Base-by-base conservation (phyloP, 208 protist genomes). In the Naegleria lovaniensis region DNA sequence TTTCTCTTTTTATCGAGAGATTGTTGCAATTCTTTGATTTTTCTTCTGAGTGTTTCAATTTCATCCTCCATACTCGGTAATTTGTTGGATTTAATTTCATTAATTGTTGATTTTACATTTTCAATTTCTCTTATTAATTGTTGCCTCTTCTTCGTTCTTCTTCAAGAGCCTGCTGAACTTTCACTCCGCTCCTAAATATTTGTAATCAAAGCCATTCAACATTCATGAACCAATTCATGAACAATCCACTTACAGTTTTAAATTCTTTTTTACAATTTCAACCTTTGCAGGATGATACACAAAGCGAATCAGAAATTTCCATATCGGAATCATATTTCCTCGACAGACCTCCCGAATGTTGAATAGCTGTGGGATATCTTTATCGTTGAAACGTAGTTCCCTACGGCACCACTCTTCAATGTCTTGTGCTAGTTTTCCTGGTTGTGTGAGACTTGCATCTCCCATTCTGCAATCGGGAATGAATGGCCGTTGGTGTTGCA, bases 251-350 rank as follows among this genome's bases (percentile, higher is more conserved):
- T 79, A 79, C 67, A 79, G 25, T 33, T 36, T 79, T 1, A 79
- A 36, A 36, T 79, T 79, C 67, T 79, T 79, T 79, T 79, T 79
- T 13, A 79, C 29, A 79, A 36, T 11, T 11, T 79, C 67, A 25
- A 79, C 67, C 13, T 25, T 79, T 29, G 19, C n/a, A 25, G 67
- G 67, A 79, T 79, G 25, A 79, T 79, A n/a, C 7, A 79, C 29
- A 36, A 36, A 79, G 7, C 6, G 19, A n/a, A 79, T 29, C 16
- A 79, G 67, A 36, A 79, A 79, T 79, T 79, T 79, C 67, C 67
- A 79, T 36, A 79, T 79, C 16, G 67, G 67, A 79, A 79, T 79
- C 67, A 79, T 79, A 79, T 79, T 79, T 36, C 67, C 67, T 79
- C 67, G 25, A 79, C 67, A 79, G 6, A 79, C 29, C 36, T 79